Evolutionary conservation across 352 stramenopile species (phyloP).

Genomic region (Pythium biforme): DNA sequence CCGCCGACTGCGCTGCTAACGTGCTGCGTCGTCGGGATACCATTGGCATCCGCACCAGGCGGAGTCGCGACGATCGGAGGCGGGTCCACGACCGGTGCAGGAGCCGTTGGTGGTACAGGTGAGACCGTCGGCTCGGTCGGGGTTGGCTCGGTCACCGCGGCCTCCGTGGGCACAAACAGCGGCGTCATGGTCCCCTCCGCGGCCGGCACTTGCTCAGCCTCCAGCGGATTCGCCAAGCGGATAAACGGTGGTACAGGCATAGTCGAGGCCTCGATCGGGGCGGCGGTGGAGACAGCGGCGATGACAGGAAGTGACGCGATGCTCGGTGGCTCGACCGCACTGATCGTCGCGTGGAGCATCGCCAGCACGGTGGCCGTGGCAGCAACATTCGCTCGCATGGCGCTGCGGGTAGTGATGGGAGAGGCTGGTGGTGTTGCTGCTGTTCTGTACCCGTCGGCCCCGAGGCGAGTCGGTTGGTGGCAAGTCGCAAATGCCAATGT

Average conservation of each 20-base stretch:
- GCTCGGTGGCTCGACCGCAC: too few species aligned
- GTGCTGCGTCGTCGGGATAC: neutral
- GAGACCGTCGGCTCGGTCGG: too few species aligned
- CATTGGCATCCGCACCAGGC: too few species aligned
- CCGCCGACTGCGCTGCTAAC: neutral
- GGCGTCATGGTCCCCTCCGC: neutral
- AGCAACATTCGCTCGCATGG: constrained; percentile 1
- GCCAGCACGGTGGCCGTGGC: neutral
- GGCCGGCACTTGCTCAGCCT: neutral
- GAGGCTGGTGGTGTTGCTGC: neutral
- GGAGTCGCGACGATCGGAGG: neutral
- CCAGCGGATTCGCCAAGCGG: neutral
- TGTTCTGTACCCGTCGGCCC: neutral
- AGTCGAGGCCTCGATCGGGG: neutral
- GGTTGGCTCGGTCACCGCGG: too few species aligned
- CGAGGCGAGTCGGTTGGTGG: neutral
- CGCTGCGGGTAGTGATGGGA: too few species aligned
- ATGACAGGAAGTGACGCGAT: neutral
- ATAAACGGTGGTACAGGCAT: neutral
- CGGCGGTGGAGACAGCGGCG: neutral
- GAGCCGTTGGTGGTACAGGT: too few species aligned
- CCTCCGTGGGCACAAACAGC: neutral
- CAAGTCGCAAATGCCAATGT: constrained; percentile 10
- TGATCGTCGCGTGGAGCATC: neutral
- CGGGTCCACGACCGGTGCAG: too few species aligned